Evolutionary conservation across 129 eudicot species (phyloP).

Genomic region (Artemisia argyi): DNA sequence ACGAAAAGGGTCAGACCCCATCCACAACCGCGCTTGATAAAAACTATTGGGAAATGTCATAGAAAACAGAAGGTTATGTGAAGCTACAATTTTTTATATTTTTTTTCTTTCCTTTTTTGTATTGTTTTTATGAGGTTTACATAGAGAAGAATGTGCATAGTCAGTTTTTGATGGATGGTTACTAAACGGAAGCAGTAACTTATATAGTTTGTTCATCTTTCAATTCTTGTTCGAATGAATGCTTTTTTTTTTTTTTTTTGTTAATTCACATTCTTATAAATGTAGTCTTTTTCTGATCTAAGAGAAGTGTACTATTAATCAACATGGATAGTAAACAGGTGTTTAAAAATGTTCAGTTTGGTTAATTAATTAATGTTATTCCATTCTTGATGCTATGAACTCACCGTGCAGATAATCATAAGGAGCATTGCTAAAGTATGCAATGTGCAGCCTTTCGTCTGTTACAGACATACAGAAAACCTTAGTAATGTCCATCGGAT

Average conservation of each 20-base stretch:
- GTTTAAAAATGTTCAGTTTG: too few relatives aligned
- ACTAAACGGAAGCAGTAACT: background rate
- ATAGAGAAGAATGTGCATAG: conserved; percentile 39
- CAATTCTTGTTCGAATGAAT: background rate
- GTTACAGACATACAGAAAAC: too few relatives aligned
- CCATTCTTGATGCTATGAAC: too few relatives aligned
- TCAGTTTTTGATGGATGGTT: conserved; percentile 31
- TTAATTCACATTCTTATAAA: background rate
- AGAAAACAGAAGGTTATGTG: conserved; percentile 28
- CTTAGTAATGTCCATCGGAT: too few relatives aligned
- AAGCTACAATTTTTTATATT: conserved; percentile 18
- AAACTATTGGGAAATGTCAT: background rate
- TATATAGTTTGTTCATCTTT: background rate
- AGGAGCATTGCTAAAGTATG: too few relatives aligned
- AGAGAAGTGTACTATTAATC: background rate
- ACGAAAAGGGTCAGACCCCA: conserved; percentile 82
- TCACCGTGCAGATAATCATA: too few relatives aligned
- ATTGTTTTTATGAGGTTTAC: conserved; percentile 21
- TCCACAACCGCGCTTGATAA: conserved; percentile 69
- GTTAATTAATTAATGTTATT: too few relatives aligned
- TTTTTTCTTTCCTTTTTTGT: conserved; percentile 2
- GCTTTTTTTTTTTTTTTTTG: background rate
- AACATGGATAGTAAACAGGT: background rate
- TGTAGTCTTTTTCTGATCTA: too few relatives aligned
- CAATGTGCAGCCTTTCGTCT: too few relatives aligned